phyloP scores from a whole-genome alignment of 371 early-diverging fungal species.

The Synchytrium microbalum region DNA sequence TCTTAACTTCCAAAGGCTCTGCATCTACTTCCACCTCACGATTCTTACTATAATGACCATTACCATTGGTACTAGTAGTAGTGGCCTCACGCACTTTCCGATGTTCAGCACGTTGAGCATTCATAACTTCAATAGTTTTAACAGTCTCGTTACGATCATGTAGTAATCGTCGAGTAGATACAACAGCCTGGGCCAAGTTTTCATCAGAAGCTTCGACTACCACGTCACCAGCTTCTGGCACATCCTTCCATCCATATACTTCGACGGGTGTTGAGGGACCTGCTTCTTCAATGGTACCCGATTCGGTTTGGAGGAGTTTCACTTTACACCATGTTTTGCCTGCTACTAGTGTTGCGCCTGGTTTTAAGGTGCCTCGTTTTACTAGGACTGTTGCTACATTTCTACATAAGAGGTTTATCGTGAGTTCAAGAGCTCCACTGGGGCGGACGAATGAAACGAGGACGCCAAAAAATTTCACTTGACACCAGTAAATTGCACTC shows the following conservation, averaged over 20 bases:
- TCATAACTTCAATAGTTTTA: conserved; percentile 64
- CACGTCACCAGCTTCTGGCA: conserved; percentile 85
- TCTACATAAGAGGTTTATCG: conserved; percentile 24
- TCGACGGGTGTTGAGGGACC: conserved; percentile 82
- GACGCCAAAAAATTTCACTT: background rate
- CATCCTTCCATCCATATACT: conserved; percentile 87
- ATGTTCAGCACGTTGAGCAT: conserved; percentile 60
- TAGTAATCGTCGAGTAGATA: conserved; percentile 56
- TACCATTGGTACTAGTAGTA: conserved; percentile 4
- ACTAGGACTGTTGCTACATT: conserved; percentile 81
- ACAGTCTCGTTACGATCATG: conserved; percentile 53
- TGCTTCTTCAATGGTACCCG: conserved; percentile 66
- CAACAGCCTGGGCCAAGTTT: conserved; percentile 67
- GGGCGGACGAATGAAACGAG: background rate
- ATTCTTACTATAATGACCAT: conserved; percentile 22
- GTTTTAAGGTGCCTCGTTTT: conserved; percentile 70
- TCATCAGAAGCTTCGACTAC: conserved; percentile 69
- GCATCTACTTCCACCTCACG: conserved; percentile 1
- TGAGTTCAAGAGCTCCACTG: background rate
- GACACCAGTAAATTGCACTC: background rate
- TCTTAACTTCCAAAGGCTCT: conserved; percentile 2
- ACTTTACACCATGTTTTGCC: conserved; percentile 78
- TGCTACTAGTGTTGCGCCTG: conserved; percentile 74
- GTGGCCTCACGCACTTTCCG: conserved; percentile 43
- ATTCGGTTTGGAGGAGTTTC: conserved; percentile 72